Conservation (phyloP, 1,284 basidiomycete species). For the Cryptococcus sp. region DNA sequence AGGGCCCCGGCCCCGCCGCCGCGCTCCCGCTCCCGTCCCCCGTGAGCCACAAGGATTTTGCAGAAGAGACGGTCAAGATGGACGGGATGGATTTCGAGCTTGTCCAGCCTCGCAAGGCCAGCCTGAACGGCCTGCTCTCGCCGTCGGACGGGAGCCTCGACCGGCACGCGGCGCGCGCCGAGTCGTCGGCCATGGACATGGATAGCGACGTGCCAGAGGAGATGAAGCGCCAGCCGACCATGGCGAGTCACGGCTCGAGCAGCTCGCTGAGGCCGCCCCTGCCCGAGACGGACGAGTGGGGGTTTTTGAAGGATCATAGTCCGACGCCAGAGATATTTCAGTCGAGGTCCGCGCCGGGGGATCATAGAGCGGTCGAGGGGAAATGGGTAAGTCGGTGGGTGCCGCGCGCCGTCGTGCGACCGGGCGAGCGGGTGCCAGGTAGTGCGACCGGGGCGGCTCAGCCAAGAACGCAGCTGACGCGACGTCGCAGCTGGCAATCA, state of each 20-base stretch:
- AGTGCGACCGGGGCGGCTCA: too few species aligned
- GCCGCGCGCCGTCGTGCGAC: too few species aligned
- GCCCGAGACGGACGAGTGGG: slow-evolving; percentile 47
- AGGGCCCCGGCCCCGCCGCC: neutral
- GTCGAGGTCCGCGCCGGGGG: slow-evolving; percentile 27
- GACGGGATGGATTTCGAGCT: slow-evolving; percentile 49
- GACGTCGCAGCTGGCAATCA: slow-evolving; percentile 56
- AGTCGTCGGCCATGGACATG: neutral
- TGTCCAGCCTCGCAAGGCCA: slow-evolving; percentile 36
- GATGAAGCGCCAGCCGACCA: slow-evolving; percentile 5
- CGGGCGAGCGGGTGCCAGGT: too few species aligned
- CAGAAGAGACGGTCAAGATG: slow-evolving; percentile 42
- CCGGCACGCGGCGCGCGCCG: neutral
- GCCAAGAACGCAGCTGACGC: too few species aligned
- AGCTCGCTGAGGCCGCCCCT: slow-evolving; percentile 13
- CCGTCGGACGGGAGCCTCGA: slow-evolving; percentile 5
- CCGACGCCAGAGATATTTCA: slow-evolving; percentile 41
- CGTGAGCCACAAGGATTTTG: slow-evolving; percentile 42
- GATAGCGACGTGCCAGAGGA: neutral
- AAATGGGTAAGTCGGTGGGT: slow-evolving; percentile 47
- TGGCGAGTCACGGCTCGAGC: slow-evolving; percentile 3
- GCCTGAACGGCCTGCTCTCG: slow-evolving; percentile 2
- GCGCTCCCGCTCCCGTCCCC: slow-evolving; percentile 21
- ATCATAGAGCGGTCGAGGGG: slow-evolving; percentile 39
- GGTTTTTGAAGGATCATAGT: slow-evolving; percentile 38